Conservation (phyloP, 202 grass and related monocot species). For the Schoenoplectus tabernaemontani region DNA sequence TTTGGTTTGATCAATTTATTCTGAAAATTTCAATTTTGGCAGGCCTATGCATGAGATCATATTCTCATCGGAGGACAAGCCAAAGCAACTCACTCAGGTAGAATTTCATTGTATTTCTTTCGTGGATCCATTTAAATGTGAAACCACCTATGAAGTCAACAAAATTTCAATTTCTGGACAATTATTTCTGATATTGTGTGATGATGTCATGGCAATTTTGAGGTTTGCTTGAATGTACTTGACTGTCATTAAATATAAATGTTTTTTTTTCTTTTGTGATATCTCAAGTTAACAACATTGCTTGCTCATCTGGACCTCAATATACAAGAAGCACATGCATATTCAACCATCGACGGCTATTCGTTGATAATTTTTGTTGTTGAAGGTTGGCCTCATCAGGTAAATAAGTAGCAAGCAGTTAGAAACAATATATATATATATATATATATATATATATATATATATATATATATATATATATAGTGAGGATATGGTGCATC, state of each 20-base stretch:
- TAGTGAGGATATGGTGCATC: no score
- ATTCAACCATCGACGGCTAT: constrained; percentile 72
- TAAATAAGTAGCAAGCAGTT: constrained; percentile 15
- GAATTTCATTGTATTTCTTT: neutral
- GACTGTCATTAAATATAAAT: neutral
- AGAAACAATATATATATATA: neutral
- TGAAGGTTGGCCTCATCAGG: constrained; percentile 71
- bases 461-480: no score
- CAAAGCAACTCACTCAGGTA: constrained; percentile 77
- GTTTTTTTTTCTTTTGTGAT: neutral
- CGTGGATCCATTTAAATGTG: neutral
- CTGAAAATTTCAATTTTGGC: constrained; percentile 18
- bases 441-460: no score
- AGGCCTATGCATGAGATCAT: constrained; percentile 90
- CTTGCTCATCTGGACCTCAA: constrained; percentile 69
- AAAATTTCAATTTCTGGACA: neutral
- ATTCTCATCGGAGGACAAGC: constrained; percentile 69
- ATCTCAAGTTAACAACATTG: constrained; percentile 50
- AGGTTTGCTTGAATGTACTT: neutral
- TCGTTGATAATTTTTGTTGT: constrained; percentile 90
- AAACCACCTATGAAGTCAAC: neutral
- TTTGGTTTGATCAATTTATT: constrained; percentile 5
- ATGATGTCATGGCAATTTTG: neutral
- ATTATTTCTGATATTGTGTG: neutral
- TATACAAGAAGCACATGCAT: constrained; percentile 94